Conservation (phyloP, 306 rosid species). For the Crotalaria pallida region DNA sequence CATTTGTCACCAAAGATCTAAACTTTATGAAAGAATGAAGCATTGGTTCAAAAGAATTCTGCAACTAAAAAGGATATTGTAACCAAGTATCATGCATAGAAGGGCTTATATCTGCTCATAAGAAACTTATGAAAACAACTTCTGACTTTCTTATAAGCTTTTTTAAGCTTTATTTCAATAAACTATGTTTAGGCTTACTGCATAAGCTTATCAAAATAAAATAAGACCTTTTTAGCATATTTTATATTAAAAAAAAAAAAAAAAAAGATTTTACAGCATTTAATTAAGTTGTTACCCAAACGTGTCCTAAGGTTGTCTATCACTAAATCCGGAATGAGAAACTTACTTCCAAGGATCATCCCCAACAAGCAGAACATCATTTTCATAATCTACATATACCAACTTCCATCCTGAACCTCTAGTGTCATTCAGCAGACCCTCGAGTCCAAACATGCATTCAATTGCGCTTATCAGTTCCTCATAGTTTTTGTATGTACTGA, state of each 20-base stretch:
- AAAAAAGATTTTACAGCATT: too few species aligned
- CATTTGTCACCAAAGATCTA: neutral
- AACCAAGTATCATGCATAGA: neutral
- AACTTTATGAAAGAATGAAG: neutral
- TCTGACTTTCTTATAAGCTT: too few species aligned
- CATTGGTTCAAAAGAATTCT: neutral
- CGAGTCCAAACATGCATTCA: constrained; percentile 77
- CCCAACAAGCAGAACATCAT: constrained; percentile 71
- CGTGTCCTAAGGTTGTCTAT: too few species aligned
- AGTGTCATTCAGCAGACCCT: constrained; percentile 69
- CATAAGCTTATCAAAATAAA: too few species aligned
- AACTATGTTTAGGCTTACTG: too few species aligned
- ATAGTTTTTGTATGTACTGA: constrained; percentile 59
- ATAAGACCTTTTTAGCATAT: too few species aligned
- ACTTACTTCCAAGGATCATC: constrained; percentile 91
- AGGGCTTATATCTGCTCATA: too few species aligned
- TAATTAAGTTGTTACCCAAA: too few species aligned
- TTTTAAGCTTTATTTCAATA: too few species aligned
- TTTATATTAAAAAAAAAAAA: too few species aligned
- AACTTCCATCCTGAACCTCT: constrained; percentile 76
- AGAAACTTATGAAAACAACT: too few species aligned
- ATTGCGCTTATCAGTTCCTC: constrained; percentile 60
- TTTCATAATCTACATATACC: constrained; percentile 75
- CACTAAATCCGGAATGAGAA: neutral
- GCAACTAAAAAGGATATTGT: neutral